These are phyloP conservation scores for Fraxinus xanthoxyloides DNA, from an alignment of 305 asterid species.

Conservation along the genomic window DNA sequence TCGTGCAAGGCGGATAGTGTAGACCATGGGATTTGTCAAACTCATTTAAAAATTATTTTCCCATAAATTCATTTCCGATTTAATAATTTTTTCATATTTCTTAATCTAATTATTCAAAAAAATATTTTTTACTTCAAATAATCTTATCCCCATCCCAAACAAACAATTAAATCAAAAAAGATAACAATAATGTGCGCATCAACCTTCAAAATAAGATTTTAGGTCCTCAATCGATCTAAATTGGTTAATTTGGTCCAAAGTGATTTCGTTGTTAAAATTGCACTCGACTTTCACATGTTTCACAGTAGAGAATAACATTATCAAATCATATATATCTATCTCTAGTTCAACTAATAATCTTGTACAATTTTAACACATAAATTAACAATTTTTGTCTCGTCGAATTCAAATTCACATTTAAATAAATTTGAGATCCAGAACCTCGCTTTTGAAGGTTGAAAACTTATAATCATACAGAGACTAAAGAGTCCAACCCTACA, in stretches of 20 bases:
- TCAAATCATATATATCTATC: not conserved
- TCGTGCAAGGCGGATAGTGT: not conserved
- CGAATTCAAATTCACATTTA: not conserved
- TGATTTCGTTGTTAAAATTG: not conserved
- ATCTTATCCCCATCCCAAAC: not conserved
- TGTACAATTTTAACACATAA: not conserved
- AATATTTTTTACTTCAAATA: not conserved
- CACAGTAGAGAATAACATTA: not conserved
- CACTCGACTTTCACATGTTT: not conserved
- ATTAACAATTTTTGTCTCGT: not conserved
- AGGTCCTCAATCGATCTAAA: not conserved
- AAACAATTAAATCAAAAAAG: not conserved
- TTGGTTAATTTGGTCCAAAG: not conserved
- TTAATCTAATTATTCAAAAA: not conserved
- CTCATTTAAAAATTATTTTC: not conserved
- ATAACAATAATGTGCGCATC: not conserved
- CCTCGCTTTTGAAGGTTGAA: too few relatives aligned
- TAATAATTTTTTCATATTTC: not conserved
- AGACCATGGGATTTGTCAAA: not conserved
- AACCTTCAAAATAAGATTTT: not conserved
- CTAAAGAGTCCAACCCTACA: not conserved
- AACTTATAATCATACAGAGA: not conserved
- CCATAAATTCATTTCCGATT: not conserved
- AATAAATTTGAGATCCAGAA: too few relatives aligned
- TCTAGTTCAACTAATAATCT: not conserved